phyloP scores from a whole-genome alignment of 306 rosid genomes.

The Ziziphus jujuba region DNA sequence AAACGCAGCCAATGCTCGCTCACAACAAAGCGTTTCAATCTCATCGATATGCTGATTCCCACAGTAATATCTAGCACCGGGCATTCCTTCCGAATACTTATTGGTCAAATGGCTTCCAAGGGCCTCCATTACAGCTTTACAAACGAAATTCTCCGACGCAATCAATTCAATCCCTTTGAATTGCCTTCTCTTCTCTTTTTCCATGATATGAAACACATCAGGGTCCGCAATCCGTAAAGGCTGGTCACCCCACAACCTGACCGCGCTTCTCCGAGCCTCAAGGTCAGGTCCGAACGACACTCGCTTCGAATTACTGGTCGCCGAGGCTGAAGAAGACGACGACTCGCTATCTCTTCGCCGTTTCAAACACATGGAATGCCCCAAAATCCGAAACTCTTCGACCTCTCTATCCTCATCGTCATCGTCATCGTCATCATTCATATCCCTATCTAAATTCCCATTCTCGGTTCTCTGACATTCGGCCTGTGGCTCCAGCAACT shows the following conservation, averaged over 20 bases:
- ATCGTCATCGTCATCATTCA: constrained; percentile 16
- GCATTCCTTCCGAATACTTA: constrained; percentile 93
- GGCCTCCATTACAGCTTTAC: constrained; percentile 86
- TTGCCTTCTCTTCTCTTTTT: constrained; percentile 79
- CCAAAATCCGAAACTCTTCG: constrained; percentile 77
- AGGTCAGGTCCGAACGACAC: constrained; percentile 48
- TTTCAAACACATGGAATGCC: constrained; percentile 86
- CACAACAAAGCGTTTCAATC: constrained; percentile 74
- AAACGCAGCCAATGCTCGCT: constrained; percentile 78
- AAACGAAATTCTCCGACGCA: constrained; percentile 90
- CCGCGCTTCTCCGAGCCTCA: constrained; percentile 54
- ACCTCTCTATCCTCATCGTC: constrained; percentile 59
- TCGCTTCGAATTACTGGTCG: constrained; percentile 27
- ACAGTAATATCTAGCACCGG: constrained; percentile 75
- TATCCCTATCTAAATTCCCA: constrained; percentile 21
- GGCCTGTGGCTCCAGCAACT: constrained; percentile 65
- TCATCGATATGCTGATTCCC: constrained; percentile 87
- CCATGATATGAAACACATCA: constrained; percentile 64
- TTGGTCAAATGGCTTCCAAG: constrained; percentile 90
- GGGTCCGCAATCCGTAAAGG: constrained; percentile 66
- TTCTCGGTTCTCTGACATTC: constrained; percentile 27
- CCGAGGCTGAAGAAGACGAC: constrained; percentile 34
- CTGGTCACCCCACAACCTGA: constrained; percentile 74
- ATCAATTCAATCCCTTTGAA: constrained; percentile 79
- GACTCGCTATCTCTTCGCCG: constrained; percentile 70